Evolutionary conservation across 2,329 filamentous ascomycete species (phyloP), one percentile per base, ranked within the genome.

Genomic region (Sclerotinia borealis): DNA sequence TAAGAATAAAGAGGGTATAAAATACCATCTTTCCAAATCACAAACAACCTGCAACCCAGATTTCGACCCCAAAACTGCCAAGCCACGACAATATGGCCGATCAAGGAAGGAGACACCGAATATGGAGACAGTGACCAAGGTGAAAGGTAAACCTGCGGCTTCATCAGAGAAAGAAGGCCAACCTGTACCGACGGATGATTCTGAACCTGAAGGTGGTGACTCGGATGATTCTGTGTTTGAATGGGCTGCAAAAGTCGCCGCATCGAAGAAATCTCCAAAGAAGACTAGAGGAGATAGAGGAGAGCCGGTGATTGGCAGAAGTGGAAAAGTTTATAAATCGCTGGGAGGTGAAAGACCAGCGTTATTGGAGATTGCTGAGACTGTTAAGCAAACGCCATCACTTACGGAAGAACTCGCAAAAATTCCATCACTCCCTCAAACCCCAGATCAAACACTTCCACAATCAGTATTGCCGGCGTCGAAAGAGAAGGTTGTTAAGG

Each of bases 1-100:
- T 60, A 75, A 73, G 56, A 74, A 74, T 55, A 63, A 69, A 10
- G 69, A 70, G n/a, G 74, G 74, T 22, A 63, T 75, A 4, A 68
- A 72, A 52, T 75, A 75, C 61, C 74, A 75, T 65, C 37, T 69
- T 2, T 69, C 61, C 2, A 72, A 72, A 58, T 70, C 73, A 9
- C 66, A 71, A 29, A 71, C 69, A 6, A 55, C 67, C 4, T 75
- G 74, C 63, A 75, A 75, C 64, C 74, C 73, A 3, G 67, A 70
- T 47, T 71, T 60, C 36, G 65, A 68, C 27, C 66, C 66, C 8
- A 15, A 52, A 39, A 11, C 36, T 59, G 34, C n/a, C 34, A 63
- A 43, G 47, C 45, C 27, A 52, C 63, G 29, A 50, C 65, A 31
- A 22, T 19, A 55, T 29, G 27, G 27, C 3, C n/a, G 39, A 22